Conservation (phyloP, 2,329 filamentous ascomycete species). For the Talaromyces sp. region DNA sequence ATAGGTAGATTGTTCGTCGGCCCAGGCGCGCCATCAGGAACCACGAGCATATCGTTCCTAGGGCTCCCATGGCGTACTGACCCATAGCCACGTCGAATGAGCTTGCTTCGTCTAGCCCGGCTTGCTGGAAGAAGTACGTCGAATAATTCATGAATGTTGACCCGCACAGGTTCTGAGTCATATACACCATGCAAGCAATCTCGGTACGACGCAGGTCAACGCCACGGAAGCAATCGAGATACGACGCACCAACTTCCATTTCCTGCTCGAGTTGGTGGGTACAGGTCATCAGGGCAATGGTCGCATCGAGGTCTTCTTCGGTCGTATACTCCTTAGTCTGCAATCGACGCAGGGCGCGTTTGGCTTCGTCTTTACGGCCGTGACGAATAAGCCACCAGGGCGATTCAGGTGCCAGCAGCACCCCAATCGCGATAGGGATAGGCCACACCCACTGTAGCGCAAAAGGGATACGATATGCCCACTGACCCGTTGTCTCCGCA, state of each 20-base stretch:
- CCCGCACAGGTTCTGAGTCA: slow-evolving; percentile 44
- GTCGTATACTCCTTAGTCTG: slow-evolving; percentile 13
- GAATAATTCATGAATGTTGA: slow-evolving; percentile 52
- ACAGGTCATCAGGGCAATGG: slow-evolving; percentile 86
- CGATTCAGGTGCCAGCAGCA: background rate
- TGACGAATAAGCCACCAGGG: background rate
- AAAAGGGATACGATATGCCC: slow-evolving; percentile 42
- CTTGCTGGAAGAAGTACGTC: slow-evolving; percentile 50
- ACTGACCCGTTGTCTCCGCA: background rate
- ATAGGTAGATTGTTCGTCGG: slow-evolving; percentile 33
- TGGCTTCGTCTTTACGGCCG: background rate
- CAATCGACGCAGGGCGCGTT: background rate
- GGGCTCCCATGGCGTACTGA: slow-evolving; percentile 43
- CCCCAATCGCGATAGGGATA: background rate
- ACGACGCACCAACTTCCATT: slow-evolving; percentile 62
- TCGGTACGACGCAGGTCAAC: slow-evolving; percentile 42
- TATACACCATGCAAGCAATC: slow-evolving; percentile 44
- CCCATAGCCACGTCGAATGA: slow-evolving; percentile 57
- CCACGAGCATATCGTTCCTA: slow-evolving; percentile 37
- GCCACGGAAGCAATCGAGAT: slow-evolving; percentile 51
- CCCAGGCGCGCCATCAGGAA: slow-evolving; percentile 33
- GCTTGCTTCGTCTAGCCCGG: slow-evolving; percentile 30
- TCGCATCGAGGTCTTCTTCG: slow-evolving; percentile 66
- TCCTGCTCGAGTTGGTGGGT: slow-evolving; percentile 71
- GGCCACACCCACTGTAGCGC: slow-evolving; percentile 44